Base-by-base conservation (phyloP, 2,329 filamentous ascomycete genomes). In the Talaromyces sp. region DNA sequence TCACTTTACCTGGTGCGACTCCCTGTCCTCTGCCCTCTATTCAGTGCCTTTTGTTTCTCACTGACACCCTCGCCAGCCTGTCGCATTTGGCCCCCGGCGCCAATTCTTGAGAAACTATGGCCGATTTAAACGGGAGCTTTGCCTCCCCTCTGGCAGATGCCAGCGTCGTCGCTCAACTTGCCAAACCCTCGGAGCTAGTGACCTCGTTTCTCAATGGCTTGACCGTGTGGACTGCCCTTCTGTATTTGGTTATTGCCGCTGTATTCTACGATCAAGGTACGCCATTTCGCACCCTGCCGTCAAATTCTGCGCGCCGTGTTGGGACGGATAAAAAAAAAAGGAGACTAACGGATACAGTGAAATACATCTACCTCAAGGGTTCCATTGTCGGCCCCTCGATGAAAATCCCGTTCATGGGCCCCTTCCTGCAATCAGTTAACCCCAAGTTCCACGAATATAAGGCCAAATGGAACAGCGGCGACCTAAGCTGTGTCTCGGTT, bases 401-500 rank as follows among this genome's bases (percentile, higher is more conserved):
- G 82, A 95, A 95, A 78, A 81, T 88, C 62, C 91, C 91, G 49
- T 93, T 95, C 72, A 92, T 98, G 75, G 95, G 95, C n/a, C 93
- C 95, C 5, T 98, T 99, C 77, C 83, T 98, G 61, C 82, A 97
- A 73, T 96, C 92, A 30, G 82, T 98, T 70, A 88, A 96, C 76
- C 95, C 95, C 62, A 91, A 93, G 72, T 98, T 97, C 75, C 87
- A 89, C 64, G 86, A 93, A 71, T 99, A 99, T 80, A 85, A 93
- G 75, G 88, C 84, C 64, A 97, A 98, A 83, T 99, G 95, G 95
- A 77, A 84, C 70, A 96, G 92, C 72, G 95, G 91, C 54, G 88
- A 91, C 55, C 82, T 99, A 69, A 97, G 93, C 82, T 99, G 95
- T 73, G 95, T 99, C 64, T 97, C 93, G 2, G 92, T 99, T 71